These are phyloP conservation scores for Nematocida major DNA, from an alignment of 371 early-diverging fungal genomes.

Conservation along the genomic window DNA sequence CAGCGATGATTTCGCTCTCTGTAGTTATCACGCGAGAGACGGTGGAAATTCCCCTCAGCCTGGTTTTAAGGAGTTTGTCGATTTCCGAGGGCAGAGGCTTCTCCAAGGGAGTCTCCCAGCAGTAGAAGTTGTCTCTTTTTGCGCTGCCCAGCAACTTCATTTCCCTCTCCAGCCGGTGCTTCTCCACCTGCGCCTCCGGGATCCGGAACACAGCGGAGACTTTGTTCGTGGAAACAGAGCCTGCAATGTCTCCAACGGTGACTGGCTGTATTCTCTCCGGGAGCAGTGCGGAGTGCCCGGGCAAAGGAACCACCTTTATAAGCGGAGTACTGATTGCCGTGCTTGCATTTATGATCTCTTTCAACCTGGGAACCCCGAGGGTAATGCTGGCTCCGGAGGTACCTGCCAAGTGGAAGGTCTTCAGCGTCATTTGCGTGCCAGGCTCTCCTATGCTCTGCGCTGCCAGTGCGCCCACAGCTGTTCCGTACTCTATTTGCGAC, in stretches of 20 bases:
- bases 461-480: constrained; percentile 79
- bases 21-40: constrained; percentile 56
- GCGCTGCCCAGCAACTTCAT: neutral
- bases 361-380: constrained; percentile 95
- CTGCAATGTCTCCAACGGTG: neutral
- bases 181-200: neutral
- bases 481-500: constrained; percentile 74
- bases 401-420: constrained; percentile 99
- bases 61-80: constrained; percentile 49
- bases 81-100: constrained; percentile 33
- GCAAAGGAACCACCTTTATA: constrained; percentile 66
- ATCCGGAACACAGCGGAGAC: constrained; percentile 8
- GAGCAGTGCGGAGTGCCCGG: neutral
- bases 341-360: constrained; percentile 73
- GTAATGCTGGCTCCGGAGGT: constrained; percentile 96
- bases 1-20: constrained; percentile 70
- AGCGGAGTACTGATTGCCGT: constrained; percentile 84
- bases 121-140: neutral
- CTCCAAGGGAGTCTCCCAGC: constrained; percentile 32
- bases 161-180: neutral
- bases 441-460: constrained; percentile 98
- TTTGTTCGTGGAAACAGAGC: constrained; percentile 15
- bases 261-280: constrained; percentile 24
- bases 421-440: constrained; percentile 98
- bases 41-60: constrained; percentile 7